These are phyloP conservation scores for Nemania diffusa DNA, from an alignment of 2,329 filamentous ascomycete genomes.

Conservation along the genomic window DNA sequence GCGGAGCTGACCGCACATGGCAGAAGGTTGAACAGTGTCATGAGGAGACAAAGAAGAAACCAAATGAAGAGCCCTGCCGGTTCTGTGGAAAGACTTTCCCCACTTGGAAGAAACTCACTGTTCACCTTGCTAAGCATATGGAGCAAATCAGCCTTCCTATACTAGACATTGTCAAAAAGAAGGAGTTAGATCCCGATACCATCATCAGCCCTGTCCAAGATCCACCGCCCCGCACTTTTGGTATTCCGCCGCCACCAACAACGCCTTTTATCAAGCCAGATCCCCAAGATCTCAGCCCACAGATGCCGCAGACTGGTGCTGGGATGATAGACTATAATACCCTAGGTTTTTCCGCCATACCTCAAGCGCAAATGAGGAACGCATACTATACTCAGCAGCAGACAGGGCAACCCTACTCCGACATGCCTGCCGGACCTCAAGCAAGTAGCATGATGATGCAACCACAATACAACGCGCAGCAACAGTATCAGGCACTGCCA, in stretches of 20 bases:
- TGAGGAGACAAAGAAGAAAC: conserved; percentile 70
- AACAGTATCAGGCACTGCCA: conserved; percentile 48
- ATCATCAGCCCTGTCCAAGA: conserved; percentile 75
- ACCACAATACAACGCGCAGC: conserved; percentile 39
- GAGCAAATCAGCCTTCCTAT: conserved; percentile 89
- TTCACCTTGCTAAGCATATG: conserved; percentile 96
- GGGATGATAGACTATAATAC: conserved; percentile 39
- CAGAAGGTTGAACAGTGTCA: conserved; percentile 81
- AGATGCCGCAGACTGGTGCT: conserved; percentile 35
- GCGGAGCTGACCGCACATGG: conserved; percentile 74
- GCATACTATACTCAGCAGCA: conserved; percentile 42
- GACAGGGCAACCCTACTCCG: conserved; percentile 27
- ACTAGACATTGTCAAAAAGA: conserved; percentile 66
- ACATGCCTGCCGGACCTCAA: conserved; percentile 34
- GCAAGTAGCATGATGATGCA: conserved; percentile 41
- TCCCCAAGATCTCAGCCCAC: conserved; percentile 40
- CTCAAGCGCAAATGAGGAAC: conserved; percentile 36
- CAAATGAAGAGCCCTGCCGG: conserved; percentile 82
- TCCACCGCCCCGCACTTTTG: conserved; percentile 55
- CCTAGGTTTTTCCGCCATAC: conserved; percentile 37
- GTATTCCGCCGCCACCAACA: conserved; percentile 46
- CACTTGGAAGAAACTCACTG: conserved; percentile 92
- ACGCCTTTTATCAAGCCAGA: conserved; percentile 50
- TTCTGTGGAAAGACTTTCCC: conserved; percentile 86
- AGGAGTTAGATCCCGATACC: conserved; percentile 67